These are phyloP conservation scores for Metschnikowia bowlesiae DNA, from an alignment of 805 yeast genomes.

Conservation along the genomic window DNA sequence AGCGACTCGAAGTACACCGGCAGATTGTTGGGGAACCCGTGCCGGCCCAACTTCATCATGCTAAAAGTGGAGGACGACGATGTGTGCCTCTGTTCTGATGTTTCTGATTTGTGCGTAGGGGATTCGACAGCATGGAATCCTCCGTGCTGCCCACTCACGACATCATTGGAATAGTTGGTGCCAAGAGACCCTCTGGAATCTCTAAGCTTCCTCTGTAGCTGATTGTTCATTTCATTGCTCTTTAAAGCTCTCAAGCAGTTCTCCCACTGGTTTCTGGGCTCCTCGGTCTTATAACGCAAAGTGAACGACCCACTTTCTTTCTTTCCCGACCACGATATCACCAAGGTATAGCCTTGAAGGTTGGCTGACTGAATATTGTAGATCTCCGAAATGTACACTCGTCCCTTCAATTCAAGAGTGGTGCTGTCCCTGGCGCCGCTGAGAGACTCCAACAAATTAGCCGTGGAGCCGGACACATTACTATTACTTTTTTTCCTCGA, in stretches of 20 bases:
- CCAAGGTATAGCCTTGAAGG: slow-evolving; percentile 51
- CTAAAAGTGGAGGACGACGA: slow-evolving; percentile 41
- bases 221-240: slow-evolving; percentile 37
- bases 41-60: slow-evolving; percentile 35
- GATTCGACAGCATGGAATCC: background rate
- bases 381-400: slow-evolving; percentile 71
- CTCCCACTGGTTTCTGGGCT: slow-evolving; percentile 79
- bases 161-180: slow-evolving; percentile 27
- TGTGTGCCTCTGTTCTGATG: slow-evolving; percentile 34
- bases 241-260: slow-evolving; percentile 51
- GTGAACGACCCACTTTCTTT: slow-evolving; percentile 84
- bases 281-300: slow-evolving; percentile 79
- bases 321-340: slow-evolving; percentile 78
- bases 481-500: slow-evolving; percentile 45
- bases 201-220: slow-evolving; percentile 32
- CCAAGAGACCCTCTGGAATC: slow-evolving; percentile 29
- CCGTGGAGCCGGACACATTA: slow-evolving; percentile 39
- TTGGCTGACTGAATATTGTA: slow-evolving; percentile 37
- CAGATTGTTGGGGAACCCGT: slow-evolving; percentile 17
- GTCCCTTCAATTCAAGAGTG: slow-evolving; percentile 62
- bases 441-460: slow-evolving; percentile 33
- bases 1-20: slow-evolving; percentile 8
- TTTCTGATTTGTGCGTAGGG: slow-evolving; percentile 20
- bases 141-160: background rate
- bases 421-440: slow-evolving; percentile 26